Conservation (phyloP, 2,329 filamentous ascomycete genomes). For the Fusarium tuaranense region DNA sequence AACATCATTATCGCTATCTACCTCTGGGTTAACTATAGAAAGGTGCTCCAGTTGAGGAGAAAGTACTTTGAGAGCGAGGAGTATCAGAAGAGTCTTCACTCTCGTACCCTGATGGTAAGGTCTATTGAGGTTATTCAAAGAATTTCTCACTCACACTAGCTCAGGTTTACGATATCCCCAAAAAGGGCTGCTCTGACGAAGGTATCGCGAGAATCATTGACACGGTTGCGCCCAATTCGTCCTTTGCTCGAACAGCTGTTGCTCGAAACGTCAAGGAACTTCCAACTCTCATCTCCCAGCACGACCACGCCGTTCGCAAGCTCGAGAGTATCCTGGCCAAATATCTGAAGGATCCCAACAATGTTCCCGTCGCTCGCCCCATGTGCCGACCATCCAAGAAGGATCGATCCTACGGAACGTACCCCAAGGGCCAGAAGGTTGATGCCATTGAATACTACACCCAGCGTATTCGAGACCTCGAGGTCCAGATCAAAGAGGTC, state of each 20-base stretch:
- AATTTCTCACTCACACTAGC: slow-evolving; percentile 18
- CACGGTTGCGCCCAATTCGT: slow-evolving; percentile 80
- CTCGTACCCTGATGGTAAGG: slow-evolving; percentile 74
- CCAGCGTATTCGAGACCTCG: slow-evolving; percentile 83
- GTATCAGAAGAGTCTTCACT: slow-evolving; percentile 88
- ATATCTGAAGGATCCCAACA: slow-evolving; percentile 88
- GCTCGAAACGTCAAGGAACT: slow-evolving; percentile 93
- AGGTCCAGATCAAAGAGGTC: slow-evolving; percentile 86
- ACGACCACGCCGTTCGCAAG: slow-evolving; percentile 82
- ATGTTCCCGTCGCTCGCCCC: slow-evolving; percentile 81
- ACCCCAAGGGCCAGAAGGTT: slow-evolving; percentile 78
- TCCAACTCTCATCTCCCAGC: slow-evolving; percentile 85
- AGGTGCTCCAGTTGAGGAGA: slow-evolving; percentile 76
- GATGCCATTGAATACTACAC: slow-evolving; percentile 96
- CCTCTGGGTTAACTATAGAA: slow-evolving; percentile 90
- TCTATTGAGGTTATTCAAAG: neutral
- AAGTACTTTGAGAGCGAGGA: slow-evolving; percentile 87
- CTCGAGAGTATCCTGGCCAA: slow-evolving; percentile 88
- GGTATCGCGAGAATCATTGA: slow-evolving; percentile 89
- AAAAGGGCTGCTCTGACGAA: slow-evolving; percentile 82
- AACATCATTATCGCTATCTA: slow-evolving; percentile 83
- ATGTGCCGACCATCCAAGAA: slow-evolving; percentile 84
- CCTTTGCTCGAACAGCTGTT: slow-evolving; percentile 83
- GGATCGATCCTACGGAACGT: slow-evolving; percentile 74
- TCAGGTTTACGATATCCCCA: slow-evolving; percentile 86